Percentiles rank a stretch among this genome's conserved stretches.
Conservation (phyloP, 116 monocot species). For the Dioscorea cayenensis region DNA sequence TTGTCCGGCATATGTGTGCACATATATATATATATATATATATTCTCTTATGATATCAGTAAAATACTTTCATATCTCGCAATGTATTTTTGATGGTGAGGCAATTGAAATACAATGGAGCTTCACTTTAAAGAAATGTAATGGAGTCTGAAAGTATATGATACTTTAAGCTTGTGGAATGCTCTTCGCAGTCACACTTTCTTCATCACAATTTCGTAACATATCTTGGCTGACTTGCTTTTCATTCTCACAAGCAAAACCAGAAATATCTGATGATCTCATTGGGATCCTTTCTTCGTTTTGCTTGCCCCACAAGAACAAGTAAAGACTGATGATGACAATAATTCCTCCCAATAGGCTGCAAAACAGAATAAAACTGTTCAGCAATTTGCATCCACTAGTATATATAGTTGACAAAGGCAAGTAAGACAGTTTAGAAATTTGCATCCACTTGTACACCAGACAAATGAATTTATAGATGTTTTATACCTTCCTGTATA, state of each 20-base stretch:
- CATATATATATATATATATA: no score
- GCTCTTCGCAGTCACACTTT: not conserved
- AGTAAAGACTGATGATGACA: slow-evolving; percentile 65
- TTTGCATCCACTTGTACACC: no score
- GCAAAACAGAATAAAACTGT: slow-evolving; percentile 2
- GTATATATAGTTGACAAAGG: no score
- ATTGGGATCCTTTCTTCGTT: slow-evolving; percentile 28
- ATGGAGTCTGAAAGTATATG: no score
- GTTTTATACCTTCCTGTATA: slow-evolving; percentile 63
- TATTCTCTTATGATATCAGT: no score
- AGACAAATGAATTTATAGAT: no score
- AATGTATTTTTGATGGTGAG: no score
- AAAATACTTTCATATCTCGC: no score
- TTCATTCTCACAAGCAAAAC: slow-evolving; percentile 11
- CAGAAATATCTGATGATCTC: slow-evolving; percentile 1
- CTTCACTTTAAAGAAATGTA: no score
- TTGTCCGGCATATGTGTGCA: no score
- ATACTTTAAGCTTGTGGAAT: not conserved
- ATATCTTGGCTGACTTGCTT: slow-evolving; percentile 8
- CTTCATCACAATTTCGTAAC: not conserved
- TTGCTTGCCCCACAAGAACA: slow-evolving; percentile 81
- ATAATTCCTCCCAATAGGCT: slow-evolving; percentile 72
- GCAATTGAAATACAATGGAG: no score
- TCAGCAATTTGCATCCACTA: not conserved
- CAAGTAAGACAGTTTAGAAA: no score